Percentiles rank a stretch among this genome's conserved stretches.
Evolutionary conservation across 2,329 filamentous ascomycete species (phyloP).

Genomic region (Alternaria novae-zelandiae): DNA sequence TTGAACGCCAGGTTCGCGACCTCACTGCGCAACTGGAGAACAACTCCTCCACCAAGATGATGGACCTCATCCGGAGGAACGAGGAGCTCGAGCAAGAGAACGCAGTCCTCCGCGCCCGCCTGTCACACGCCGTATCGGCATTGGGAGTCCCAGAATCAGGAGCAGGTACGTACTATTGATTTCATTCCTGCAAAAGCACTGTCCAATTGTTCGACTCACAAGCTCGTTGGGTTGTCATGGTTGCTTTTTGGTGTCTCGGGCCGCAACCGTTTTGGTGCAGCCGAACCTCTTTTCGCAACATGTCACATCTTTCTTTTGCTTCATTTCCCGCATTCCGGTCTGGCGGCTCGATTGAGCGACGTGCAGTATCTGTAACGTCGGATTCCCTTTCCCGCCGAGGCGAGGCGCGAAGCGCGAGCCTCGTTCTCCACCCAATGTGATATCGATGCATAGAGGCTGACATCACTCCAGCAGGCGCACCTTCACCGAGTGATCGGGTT

Average conservation of each 20-base stretch:
- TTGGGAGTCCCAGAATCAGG: constrained; percentile 45
- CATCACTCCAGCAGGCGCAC: constrained; percentile 34
- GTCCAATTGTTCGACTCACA: constrained; percentile 31
- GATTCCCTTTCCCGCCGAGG: constrained; percentile 9
- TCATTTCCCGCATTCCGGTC: constrained; percentile 15
- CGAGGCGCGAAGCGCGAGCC: constrained; percentile 13
- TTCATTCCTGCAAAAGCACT: constrained; percentile 28
- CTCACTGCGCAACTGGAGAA: constrained; percentile 57
- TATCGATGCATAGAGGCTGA: constrained; percentile 27
- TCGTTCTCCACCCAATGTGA: constrained; percentile 22
- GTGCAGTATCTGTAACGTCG: constrained; percentile 33
- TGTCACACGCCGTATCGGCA: constrained; percentile 54
- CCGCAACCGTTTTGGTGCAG: constrained; percentile 34
- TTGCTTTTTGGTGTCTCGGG: constrained; percentile 40
- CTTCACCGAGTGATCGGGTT: constrained; percentile 48
- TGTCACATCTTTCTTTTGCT: constrained; percentile 13
- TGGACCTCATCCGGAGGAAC: constrained; percentile 61
- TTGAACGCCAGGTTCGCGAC: constrained; percentile 62
- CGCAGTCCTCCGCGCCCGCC: constrained; percentile 57
- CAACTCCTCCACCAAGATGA: constrained; percentile 54
- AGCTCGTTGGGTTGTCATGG: constrained; percentile 12
- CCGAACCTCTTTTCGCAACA: constrained; percentile 27
- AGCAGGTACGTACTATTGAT: constrained; percentile 43
- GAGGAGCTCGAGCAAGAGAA: constrained; percentile 63
- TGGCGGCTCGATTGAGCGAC: constrained; percentile 30